Evolutionary conservation across 352 stramenopile species (phyloP), one percentile per base, ranked within the genome.

Genomic region (Phytophthora aleatoria): DNA sequence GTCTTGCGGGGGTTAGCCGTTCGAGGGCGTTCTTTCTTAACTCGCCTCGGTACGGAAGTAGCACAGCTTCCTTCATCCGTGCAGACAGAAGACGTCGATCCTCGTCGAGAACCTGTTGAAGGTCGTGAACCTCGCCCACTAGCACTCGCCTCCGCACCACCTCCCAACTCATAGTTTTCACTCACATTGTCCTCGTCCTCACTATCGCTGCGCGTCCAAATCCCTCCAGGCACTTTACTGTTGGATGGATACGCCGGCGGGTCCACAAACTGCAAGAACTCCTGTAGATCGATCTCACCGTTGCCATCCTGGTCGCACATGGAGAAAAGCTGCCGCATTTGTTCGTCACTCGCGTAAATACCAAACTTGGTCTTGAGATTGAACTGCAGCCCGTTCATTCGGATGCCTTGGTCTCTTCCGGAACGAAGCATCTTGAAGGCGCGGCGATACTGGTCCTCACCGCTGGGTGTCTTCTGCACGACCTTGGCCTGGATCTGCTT

Each of bases 401-500:
- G 73, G 39, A 94, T 91, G 27, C 82, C 77, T 62, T 90, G 75
- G 45, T 91, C 77, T 16, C 80, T 71, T 12, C 83, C 83, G 6
- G 72, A 74, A 30, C 83, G 85, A 53, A 94, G 69, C 82, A 94
- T 85, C 64, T 92, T 90, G 67, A 92, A 92, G 11, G 85, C 84
- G 9, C 81, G 83, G 3, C 85, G 82, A 59, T 91, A 90, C 50
- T 92, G 85, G 44, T 94, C 83, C 35, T 92, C 84, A 24, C 85
- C 80, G 8, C 81, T 83, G 9, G 85, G 83, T 3, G 83, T 92
- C 64, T 87, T 87, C 67, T 94, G 82, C 20, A 91, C 71, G 16
- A 94, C 79, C 49, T 94, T 94, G 50, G 73, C 53, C 60, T 91
- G 83, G 69, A 94, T 94, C 48, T 90, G 79, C 61, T 83, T 85